Evolutionary conservation across 352 stramenopile genomes (phyloP), one percentile per base, ranked within the genome.

Genomic region (Phytophthora sojae): DNA sequence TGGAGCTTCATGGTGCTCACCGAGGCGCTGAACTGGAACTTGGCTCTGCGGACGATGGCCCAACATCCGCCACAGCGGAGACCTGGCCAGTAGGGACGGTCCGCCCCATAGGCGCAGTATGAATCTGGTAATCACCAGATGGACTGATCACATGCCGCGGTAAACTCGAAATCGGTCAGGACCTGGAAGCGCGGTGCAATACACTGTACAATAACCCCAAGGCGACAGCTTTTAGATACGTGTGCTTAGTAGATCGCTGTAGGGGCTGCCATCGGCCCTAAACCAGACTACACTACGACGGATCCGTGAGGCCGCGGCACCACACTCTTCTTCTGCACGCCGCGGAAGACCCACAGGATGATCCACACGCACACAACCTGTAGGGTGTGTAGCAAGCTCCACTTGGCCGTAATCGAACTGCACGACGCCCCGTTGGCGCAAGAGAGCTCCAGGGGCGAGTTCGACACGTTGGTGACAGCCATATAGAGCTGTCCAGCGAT

Each of bases 381-480:
- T 6, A 82, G 69, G 1, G 49, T 53, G 57, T 86, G 76, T 42
- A 86, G 57, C 3, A 76, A 47, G 23, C 67, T 77, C 58, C 79
- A 60, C 37, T 70, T 69, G n/a, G 64, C 42, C 11, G 42, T 45
- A 44, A 92, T 56, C 17, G 73, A 57, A 15, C 82, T 76, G 51
- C 82, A 92, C 21, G 77, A 11, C n/a, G 73, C 29, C 29, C 82
- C 84, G 56, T 90, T 90, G 8, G 84, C 82, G 39, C 82, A 92
- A 2, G 77, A 79, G 6, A 92, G 69, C 59, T 88, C 84, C 25
- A 76, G 61, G 1, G 64, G 57, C 42, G 71, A 57, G 47, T 71
- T 71, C 11, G 57, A 64, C 15, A 74, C 61, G 15, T 69, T 75
- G 19, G 62, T 68, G 29, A 80, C 35, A 4, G 69, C 82, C 47